Evolutionary conservation across 352 stramenopile species (phyloP), one percentile per base, ranked within the genome.

Genomic region (Salisapilia sapeloensis): DNA sequence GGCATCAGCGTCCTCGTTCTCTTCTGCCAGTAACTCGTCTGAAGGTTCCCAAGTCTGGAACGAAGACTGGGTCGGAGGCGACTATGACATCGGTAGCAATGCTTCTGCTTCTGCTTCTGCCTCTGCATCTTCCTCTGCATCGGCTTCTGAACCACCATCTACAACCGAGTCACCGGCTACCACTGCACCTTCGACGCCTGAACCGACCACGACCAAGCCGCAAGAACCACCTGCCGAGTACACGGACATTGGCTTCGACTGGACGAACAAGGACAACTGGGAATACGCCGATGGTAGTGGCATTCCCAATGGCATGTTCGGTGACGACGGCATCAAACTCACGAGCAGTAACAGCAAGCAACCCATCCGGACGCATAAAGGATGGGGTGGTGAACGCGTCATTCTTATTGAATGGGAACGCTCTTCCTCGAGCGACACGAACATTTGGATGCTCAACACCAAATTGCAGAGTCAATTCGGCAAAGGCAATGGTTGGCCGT

Each of bases 361-460:
- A 44, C 64, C 66, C 1, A 75, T 85, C 15, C 62, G 69, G 18
- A 78, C 64, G 1, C 57, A 60, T 11, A 40, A 57, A 20, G 69
- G 62, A 23, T 85, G 64, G 64, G 58, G 57, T 25, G 64, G 64
- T 11, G 62, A 81, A 41, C 79, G 80, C 42, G 59, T 85, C 18
- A 48, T 85, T 40, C 57, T 56, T 42, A 55, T 85, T 17, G 57
- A 80, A 48, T 85, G 69, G 69, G 56, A 74, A 33, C 57, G 60
- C 14, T 60, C 62, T 26, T 50, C 44, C 22, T 47, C 59, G 29
- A 80, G 58, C 15, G 64, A 85, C 44, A 81, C 65, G 26, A 85
- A 85, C 61, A 81, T 85, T 41, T 85, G 69, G 69, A 75, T 85
- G 60, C 59, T 85, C 18, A 81, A 81, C 48, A 85, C 62, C 4